These are phyloP conservation scores for Rutidosis leptorrhynchoides DNA, from an alignment of 129 eudicot species.

Conservation along the genomic window DNA sequence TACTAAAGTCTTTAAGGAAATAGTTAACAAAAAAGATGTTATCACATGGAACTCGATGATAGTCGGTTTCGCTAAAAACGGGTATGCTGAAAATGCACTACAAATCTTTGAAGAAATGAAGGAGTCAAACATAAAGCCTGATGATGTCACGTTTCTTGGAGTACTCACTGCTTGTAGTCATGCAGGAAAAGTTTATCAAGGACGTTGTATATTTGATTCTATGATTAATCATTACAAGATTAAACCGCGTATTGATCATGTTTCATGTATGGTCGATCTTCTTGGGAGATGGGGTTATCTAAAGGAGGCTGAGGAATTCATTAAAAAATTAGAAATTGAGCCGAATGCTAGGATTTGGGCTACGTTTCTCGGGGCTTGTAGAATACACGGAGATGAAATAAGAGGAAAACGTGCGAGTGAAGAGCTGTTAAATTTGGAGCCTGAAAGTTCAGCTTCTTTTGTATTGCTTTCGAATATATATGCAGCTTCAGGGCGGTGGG, in stretches of 20 bases:
- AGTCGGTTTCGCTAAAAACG: constrained; percentile 80
- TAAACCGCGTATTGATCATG: constrained; percentile 69
- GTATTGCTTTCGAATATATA: constrained; percentile 83
- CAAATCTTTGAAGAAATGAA: constrained; percentile 60
- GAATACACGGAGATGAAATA: constrained; percentile 71
- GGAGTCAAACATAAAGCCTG: constrained; percentile 52
- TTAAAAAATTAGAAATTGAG: constrained; percentile 45
- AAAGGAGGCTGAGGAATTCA: constrained; percentile 68
- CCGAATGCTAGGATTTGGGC: constrained; percentile 84
- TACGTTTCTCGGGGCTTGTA: constrained; percentile 81
- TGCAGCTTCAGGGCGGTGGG: constrained; percentile 89
- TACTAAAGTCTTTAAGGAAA: constrained; percentile 56
- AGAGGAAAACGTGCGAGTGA: constrained; percentile 79
- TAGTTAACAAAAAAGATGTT: constrained; percentile 53
- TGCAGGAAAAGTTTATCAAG: constrained; percentile 72
- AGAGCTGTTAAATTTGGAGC: constrained; percentile 65
- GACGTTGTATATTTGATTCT: constrained; percentile 51
- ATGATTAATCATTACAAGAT: constrained; percentile 52
- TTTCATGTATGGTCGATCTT: constrained; percentile 94
- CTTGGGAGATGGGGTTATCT: constrained; percentile 89
- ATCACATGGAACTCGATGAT: constrained; percentile 94
- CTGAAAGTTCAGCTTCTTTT: constrained; percentile 72
- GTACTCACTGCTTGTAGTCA: constrained; percentile 91
- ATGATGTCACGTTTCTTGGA: constrained; percentile 87
- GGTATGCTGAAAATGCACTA: constrained; percentile 62